A percentile compares a stretch with the other conserved stretches of the same genome.
These are phyloP conservation scores for Fusarium aywerte DNA, from an alignment of 2,329 filamentous ascomycete genomes.

Conservation along the genomic window DNA sequence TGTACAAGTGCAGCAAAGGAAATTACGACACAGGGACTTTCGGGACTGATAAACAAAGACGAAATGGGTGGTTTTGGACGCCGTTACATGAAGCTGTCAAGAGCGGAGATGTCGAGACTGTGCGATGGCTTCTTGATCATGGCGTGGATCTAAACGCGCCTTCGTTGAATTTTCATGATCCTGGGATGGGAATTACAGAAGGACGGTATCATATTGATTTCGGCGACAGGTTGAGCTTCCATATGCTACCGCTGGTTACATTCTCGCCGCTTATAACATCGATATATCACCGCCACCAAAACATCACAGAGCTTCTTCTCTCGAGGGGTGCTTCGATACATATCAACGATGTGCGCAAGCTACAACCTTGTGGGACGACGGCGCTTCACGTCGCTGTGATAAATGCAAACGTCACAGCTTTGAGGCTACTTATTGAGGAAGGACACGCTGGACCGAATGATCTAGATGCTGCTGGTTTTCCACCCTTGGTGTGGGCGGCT, in stretches of 20 bases:
- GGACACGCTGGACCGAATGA: constrained; percentile 26
- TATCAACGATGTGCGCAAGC: constrained; percentile 1
- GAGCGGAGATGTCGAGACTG: constrained; percentile 5
- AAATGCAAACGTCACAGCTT: constrained; percentile 5
- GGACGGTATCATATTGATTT: constrained; percentile 16
- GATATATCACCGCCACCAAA: background rate
- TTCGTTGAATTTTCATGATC: background rate
- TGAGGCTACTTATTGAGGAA: constrained; percentile 11
- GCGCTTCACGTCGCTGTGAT: constrained; percentile 23
- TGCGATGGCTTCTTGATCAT: constrained; percentile 14
- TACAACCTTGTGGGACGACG: constrained; percentile 13
- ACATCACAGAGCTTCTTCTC: constrained; percentile 15
- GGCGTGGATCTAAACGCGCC: constrained; percentile 9
- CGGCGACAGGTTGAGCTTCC: constrained; percentile 14
- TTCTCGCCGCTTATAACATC: constrained; percentile 25
- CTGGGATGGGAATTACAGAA: constrained; percentile 1
- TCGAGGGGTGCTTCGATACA: constrained; percentile 16
- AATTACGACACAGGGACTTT: background rate
- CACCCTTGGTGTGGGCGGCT: constrained; percentile 28
- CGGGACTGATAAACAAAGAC: background rate
- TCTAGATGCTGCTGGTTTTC: constrained; percentile 16
- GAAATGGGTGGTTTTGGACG: constrained; percentile 9
- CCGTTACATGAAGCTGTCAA: background rate
- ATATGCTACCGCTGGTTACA: constrained; percentile 5
- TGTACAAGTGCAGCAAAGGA: background rate